phyloP scores from a whole-genome alignment of 2,329 filamentous ascomycete genomes.

The Pseudogymnoascus sp. region DNA sequence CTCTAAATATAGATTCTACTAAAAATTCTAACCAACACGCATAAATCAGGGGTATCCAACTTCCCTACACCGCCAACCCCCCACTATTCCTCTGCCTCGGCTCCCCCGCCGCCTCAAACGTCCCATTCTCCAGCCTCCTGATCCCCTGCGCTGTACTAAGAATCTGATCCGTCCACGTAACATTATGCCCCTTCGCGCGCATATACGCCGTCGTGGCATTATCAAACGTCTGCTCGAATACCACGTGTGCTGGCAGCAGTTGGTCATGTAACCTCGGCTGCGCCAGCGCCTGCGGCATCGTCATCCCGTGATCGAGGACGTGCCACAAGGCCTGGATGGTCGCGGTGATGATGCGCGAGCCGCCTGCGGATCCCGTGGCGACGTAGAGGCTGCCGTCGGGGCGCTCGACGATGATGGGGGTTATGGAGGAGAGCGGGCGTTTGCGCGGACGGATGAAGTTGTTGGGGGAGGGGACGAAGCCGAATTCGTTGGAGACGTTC shows the following conservation, averaged over 20 bases:
- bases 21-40: background rate
- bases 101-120: constrained; percentile 71
- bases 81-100: constrained; percentile 65
- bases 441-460: constrained; percentile 80
- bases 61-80: constrained; percentile 36
- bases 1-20: background rate
- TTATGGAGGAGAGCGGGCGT: constrained; percentile 74
- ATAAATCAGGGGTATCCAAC: background rate
- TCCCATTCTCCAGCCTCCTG: constrained; percentile 50
- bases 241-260: constrained; percentile 60
- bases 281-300: constrained; percentile 52
- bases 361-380: constrained; percentile 68
- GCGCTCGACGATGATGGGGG: constrained; percentile 67
- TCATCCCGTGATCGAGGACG: constrained; percentile 56
- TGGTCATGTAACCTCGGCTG: constrained; percentile 73
- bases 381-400: constrained; percentile 58
- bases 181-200: constrained; percentile 57
- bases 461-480: constrained; percentile 67
- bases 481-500: constrained; percentile 70
- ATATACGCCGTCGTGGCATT: constrained; percentile 57
- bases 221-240: constrained; percentile 62
- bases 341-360: constrained; percentile 73
- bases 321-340: constrained; percentile 69
- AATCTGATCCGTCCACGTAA: constrained; percentile 58
- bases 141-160: constrained; percentile 66